Evolutionary conservation across 2,329 filamentous ascomycete species (phyloP).

Genomic region (Colletotrichum magnum): DNA sequence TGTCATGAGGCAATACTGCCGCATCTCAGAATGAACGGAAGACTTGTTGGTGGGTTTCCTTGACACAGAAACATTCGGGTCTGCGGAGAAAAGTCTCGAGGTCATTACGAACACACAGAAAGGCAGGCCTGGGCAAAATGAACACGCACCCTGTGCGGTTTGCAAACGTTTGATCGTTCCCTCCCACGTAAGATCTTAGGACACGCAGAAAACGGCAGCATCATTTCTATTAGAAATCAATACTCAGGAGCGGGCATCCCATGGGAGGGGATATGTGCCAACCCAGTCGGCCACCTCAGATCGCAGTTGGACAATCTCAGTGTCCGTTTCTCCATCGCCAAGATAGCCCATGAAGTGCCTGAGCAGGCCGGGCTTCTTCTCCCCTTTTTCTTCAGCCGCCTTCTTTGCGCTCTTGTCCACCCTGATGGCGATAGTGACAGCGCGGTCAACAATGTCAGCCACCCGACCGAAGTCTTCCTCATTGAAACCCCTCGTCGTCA

Average conservation of each 20-base stretch:
- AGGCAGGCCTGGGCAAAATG: too few species aligned
- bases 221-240: too few species aligned
- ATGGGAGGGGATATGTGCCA: slow-evolving; percentile 79
- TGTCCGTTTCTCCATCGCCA: slow-evolving; percentile 75
- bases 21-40: too few species aligned
- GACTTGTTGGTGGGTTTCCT: too few species aligned
- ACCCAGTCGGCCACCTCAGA: slow-evolving; percentile 86
- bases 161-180: too few species aligned
- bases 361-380: slow-evolving; percentile 75
- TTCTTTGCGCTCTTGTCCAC: slow-evolving; percentile 81
- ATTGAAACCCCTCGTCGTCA: slow-evolving; percentile 96
- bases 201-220: too few species aligned
- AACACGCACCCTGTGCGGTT: too few species aligned
- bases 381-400: slow-evolving; percentile 75
- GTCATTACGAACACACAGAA: too few species aligned
- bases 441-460: slow-evolving; percentile 87
- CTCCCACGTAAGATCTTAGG: too few species aligned
- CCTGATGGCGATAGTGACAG: slow-evolving; percentile 83
- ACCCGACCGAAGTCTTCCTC: slow-evolving; percentile 90
- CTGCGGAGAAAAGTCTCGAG: too few species aligned
- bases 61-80: too few species aligned
- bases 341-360: slow-evolving; percentile 79
- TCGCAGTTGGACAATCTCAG: slow-evolving; percentile 80
- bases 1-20: too few species aligned
- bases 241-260: slow-evolving; percentile 59